phyloP scores from a whole-genome alignment of 805 yeast genomes.

The Pichia deserticola region DNA sequence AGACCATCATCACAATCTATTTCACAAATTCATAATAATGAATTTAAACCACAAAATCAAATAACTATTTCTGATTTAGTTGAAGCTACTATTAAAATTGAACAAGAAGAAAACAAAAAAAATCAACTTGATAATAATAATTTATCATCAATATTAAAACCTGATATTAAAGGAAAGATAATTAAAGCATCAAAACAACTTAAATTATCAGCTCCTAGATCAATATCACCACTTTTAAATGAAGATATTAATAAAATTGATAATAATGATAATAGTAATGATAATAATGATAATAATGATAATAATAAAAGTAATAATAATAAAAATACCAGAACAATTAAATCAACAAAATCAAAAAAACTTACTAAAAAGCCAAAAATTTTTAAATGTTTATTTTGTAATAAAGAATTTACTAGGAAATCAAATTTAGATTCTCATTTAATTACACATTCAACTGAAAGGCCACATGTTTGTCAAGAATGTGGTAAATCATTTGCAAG shows the following conservation, averaged over 20 bases:
- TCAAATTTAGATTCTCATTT: slow-evolving; percentile 10
- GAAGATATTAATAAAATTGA: no score
- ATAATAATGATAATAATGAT: no score
- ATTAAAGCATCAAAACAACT: neutral
- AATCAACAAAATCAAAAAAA: neutral
- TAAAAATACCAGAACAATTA: no score
- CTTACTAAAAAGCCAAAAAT: neutral
- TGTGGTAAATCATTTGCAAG: slow-evolving; percentile 10
- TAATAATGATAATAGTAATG: no score
- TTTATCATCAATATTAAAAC: no score
- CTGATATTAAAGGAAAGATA: neutral
- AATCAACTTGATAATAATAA: no score
- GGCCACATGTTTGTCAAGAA: slow-evolving; percentile 4
- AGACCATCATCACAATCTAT: neutral
- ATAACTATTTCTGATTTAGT: slow-evolving; percentile 5
- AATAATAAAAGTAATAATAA: no score
- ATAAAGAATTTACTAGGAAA: slow-evolving; percentile 5
- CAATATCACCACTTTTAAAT: no score
- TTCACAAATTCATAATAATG: no score
- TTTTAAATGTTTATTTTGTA: slow-evolving; percentile 3
- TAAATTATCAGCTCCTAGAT: no score
- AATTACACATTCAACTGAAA: slow-evolving; percentile 3
- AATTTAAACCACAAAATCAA: neutral
- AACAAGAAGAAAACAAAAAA: neutral
- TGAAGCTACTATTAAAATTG: slow-evolving; percentile 4